Base-by-base conservation (phyloP, 225 moss, liverwort and hornwort genomes). In the Antitrichia curtipendula region DNA sequence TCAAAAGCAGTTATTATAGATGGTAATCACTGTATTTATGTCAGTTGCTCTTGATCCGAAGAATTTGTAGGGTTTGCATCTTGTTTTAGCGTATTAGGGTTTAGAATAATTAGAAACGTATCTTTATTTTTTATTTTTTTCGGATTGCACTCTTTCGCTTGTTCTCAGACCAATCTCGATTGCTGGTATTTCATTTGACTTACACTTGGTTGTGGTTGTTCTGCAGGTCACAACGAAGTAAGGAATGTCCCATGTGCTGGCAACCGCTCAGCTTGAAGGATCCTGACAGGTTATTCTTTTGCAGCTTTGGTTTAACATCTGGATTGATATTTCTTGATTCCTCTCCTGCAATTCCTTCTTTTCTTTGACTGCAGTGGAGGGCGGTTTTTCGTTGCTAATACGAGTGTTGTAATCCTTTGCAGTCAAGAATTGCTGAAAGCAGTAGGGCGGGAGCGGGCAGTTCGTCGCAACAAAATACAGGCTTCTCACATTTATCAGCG, bases 211-310 rank as follows among this genome's bases (percentile, higher is more conserved):
- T 85, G 61, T 76, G 75, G 82, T 62, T 54, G 64, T 75, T 75
- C 38, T 80, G 57, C 89, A 95, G 95, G 95, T 94, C 97, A 40
- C 97, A 97, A 88, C 90, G 96, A 83, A 96, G 97, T 84, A 94
- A 94, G 88, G 97, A 97, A 76, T 97, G 97, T 90, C 97, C 97
- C 29, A 97, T 97, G 95, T 96, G 97, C 84, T 96, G 94, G 96
- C 96, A 95, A 82, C 88, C 94, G 65, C 94, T 97, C 80, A 93
- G 93, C 75, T 88, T 97, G 77, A 94, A 97, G 90, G 94, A 97
- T 94, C 94, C 95, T 36, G 95, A 94, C 45, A 94, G 94, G 95
- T 93, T 85, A 61, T 78, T 41, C 63, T 45, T 79, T 83, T 86
- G 78, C 78, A 85, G 57, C 70, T 49, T 6, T 38, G n/a, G 15